These are phyloP conservation scores for Circinella minor DNA, from an alignment of 371 early-diverging fungal genomes.

Conservation along the genomic window DNA sequence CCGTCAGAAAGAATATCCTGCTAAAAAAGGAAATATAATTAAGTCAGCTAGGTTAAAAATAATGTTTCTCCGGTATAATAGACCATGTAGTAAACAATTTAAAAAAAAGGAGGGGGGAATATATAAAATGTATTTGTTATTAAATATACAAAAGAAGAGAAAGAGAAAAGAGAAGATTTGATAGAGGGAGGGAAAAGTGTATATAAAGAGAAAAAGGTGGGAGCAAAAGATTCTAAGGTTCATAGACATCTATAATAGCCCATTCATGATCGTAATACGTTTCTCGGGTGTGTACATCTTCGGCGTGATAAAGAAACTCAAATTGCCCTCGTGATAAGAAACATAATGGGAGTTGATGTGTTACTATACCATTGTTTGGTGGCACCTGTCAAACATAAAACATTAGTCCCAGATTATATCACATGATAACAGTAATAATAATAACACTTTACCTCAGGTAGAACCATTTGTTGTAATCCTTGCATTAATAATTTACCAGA, in stretches of 20 bases:
- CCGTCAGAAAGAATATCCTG: no score
- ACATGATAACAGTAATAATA: no score
- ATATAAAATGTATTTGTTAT: not conserved
- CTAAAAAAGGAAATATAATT: no score
- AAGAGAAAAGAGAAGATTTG: not conserved
- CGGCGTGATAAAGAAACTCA: conserved; percentile 69
- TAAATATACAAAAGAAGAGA: no score
- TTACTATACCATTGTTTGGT: conserved; percentile 26
- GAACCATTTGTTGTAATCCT: conserved; percentile 61
- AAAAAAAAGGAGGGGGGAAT: not conserved
- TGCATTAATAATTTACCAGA: conserved; percentile 63
- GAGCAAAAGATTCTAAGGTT: not conserved
- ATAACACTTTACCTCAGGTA: conserved; percentile 55
- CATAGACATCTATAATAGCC: conserved; percentile 34
- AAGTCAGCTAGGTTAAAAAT: no score
- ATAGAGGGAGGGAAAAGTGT: not conserved
- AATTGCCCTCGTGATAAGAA: conserved; percentile 68
- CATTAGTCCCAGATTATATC: not conserved
- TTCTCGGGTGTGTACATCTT: conserved; percentile 63
- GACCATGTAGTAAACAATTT: no score
- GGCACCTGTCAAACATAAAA: conserved; percentile 34
- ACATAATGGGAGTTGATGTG: conserved; percentile 57
- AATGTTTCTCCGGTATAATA: no score
- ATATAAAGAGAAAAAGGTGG: not conserved
- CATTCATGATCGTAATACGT: conserved; percentile 66